Evolutionary conservation across 495 filamentous ascomycete genomes (phyloP), one percentile per base, ranked within the genome.

Genomic region (Trichocladium antarcticum): DNA sequence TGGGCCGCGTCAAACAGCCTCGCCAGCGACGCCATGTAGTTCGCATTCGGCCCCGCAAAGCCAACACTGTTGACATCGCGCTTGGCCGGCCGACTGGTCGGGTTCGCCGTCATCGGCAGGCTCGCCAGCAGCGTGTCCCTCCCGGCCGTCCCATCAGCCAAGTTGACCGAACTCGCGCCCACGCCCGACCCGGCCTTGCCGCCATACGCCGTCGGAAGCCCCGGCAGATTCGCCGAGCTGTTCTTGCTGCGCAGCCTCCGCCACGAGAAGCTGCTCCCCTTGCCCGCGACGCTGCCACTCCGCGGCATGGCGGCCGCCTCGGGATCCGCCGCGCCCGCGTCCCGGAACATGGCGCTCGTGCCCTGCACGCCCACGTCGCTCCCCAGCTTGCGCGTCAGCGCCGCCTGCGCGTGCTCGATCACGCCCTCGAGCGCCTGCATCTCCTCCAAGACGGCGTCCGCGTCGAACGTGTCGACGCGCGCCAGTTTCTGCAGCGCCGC

Each of bases 1-100:
- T 97, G 93, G 54, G 81, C 93, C 51, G 89, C 87, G 71, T 99
- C 92, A 63, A 89, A 99, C 52, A 99, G 70, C 54, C 84, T 80
- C 58, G 89, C 90, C 66, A 99, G 74, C 50, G 87, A 82, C 44
- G 81, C 78, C 84, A 95, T 95, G 59, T 97, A 98, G 53, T 82
- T 80, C 37, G 83, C 78, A 66, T 96, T 85, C 6, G 87, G 87
- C 5, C 93, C 93, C 32, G 78, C 74, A 57, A 87, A 92, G 45
- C 79, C 71, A 20, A 87, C 72, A 15, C 75, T 76, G 9, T 71
- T 72, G 4, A 87, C 66, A 65, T 89, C 82, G 45, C 87, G 76
- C 68, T 82, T 83, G 5, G 75, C 65, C 50, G 74, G 74, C 50
- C 68, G 64, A 42, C 77, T 78, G 31, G 76, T 74, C 19, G 75